Percentiles rank a stretch among this genome's conserved stretches.
Evolutionary conservation across 345 rosid genomes (phyloP).

Genomic region (Gynandropsis gynandra): DNA sequence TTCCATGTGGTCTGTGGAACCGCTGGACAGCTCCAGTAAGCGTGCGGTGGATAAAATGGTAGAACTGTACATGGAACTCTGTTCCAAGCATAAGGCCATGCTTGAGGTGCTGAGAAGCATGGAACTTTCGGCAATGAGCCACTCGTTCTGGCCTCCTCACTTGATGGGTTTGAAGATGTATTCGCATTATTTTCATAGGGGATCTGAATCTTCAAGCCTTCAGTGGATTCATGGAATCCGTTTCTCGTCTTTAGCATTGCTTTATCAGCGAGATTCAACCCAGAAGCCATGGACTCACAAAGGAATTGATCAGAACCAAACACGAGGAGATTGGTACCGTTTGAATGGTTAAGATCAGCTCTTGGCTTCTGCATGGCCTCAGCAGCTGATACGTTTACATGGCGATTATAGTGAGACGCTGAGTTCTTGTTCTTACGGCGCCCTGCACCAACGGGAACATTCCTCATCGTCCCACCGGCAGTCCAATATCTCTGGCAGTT

Average conservation of each 20-base stretch:
- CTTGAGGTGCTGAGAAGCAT: conserved; percentile 30
- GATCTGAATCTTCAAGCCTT: conserved; percentile 24
- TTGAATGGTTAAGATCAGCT: conserved; percentile 52
- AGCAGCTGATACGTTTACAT: conserved; percentile 38
- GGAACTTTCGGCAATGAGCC: conserved; percentile 21
- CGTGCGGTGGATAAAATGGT: conserved; percentile 34
- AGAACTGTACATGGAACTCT: conserved; percentile 29
- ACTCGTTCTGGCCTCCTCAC: conserved; percentile 15
- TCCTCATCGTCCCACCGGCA: conserved; percentile 94
- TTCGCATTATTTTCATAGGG: conserved; percentile 16
- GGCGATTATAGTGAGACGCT: conserved; percentile 57
- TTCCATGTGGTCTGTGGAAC: conserved; percentile 57
- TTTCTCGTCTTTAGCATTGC: conserved; percentile 29
- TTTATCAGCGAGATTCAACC: conserved; percentile 63
- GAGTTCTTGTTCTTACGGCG: conserved; percentile 86
- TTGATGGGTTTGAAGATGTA: conserved; percentile 14
- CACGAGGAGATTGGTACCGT: conserved; percentile 53
- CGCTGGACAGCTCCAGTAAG: conserved; percentile 60
- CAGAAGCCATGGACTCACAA: conserved; percentile 80
- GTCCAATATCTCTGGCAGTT: conserved; percentile 98
- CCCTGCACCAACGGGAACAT: conserved; percentile 93
- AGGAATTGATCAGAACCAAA: conserved; percentile 69
- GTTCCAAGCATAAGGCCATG: conserved; percentile 35
- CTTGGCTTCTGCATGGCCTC: conserved; percentile 48
- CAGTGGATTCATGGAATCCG: conserved; percentile 22